These are phyloP conservation scores for Hansenula sp. DNA, from an alignment of 1,139 yeast genomes.

Conservation along the genomic window DNA sequence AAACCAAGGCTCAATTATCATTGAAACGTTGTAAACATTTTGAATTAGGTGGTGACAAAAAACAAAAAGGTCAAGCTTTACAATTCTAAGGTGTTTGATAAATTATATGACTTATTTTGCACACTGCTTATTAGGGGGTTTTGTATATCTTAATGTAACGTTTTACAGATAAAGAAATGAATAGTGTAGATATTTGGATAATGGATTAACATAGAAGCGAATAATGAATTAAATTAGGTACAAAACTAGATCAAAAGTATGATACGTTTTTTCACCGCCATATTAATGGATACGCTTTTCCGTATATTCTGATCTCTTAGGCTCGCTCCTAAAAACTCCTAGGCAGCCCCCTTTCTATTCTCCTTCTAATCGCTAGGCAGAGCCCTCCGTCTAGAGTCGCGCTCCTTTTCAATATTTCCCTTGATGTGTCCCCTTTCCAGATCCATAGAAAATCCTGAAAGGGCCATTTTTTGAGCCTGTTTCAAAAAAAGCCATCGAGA, in stretches of 20 bases:
- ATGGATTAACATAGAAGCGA: too few species aligned
- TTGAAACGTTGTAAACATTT: conserved; percentile 99
- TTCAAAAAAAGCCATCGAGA: background rate
- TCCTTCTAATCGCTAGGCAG: too few species aligned
- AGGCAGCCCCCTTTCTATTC: too few species aligned
- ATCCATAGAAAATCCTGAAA: background rate
- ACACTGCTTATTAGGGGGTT: conserved; percentile 22
- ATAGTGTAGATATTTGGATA: background rate
- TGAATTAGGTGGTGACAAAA: conserved; percentile 99
- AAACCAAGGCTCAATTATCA: conserved; percentile 97
- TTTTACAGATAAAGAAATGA: conserved; percentile 2
- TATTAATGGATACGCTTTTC: too few species aligned
- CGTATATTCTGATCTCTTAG: too few species aligned
- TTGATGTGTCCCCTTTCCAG: background rate
- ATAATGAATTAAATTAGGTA: background rate
- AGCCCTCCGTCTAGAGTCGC: too few species aligned
- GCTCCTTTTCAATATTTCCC: too few species aligned
- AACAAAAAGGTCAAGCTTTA: conserved; percentile 99
- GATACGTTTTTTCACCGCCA: too few species aligned
- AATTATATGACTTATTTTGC: conserved; percentile 11
- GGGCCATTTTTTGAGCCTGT: background rate
- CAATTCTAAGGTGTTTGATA: conserved; percentile 59
- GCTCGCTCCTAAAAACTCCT: too few species aligned
- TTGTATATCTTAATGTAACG: conserved; percentile 21
- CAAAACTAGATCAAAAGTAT: background rate